Percentiles rank a stretch among this genome's conserved stretches.
phyloP scores from a whole-genome alignment of 257 asterid genomes.

The Lithospermum erythrorhizon region DNA sequence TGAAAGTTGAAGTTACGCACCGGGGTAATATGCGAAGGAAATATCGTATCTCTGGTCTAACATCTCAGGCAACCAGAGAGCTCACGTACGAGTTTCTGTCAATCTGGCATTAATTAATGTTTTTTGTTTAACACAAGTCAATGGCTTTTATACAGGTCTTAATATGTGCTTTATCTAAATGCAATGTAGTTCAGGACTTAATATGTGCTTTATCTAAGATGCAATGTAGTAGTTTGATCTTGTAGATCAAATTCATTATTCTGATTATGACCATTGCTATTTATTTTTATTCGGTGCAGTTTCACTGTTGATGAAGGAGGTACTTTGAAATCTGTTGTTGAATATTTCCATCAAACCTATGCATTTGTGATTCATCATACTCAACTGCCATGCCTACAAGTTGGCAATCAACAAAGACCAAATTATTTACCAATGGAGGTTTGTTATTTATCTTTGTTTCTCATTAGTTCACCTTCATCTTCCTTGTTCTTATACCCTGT shows the following conservation, averaged over 20 bases:
- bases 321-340: slow-evolving; percentile 76
- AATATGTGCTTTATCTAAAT: background rate
- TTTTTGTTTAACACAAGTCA: background rate
- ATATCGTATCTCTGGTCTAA: slow-evolving; percentile 83
- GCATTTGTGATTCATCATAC: slow-evolving; percentile 66
- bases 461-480: background rate
- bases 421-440: slow-evolving; percentile 98
- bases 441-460: slow-evolving; percentile 6
- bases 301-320: slow-evolving; percentile 90
- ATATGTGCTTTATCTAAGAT: background rate
- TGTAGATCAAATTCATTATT: no score
- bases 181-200: background rate
- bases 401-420: slow-evolving; percentile 79
- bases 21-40: slow-evolving; percentile 98
- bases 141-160: background rate
- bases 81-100: slow-evolving; percentile 46
- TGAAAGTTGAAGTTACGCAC: slow-evolving; percentile 92
- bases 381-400: slow-evolving; percentile 92
- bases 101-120: background rate
- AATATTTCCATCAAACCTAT: slow-evolving; percentile 74
- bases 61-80: slow-evolving; percentile 85
- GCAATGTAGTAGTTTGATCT: background rate
- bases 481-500: background rate
- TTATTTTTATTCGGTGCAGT: slow-evolving; percentile 22
- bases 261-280: background rate